These are phyloP conservation scores for Pulveroboletus sp. DNA, from an alignment of 1,284 basidiomycete species.

Conservation along the genomic window DNA sequence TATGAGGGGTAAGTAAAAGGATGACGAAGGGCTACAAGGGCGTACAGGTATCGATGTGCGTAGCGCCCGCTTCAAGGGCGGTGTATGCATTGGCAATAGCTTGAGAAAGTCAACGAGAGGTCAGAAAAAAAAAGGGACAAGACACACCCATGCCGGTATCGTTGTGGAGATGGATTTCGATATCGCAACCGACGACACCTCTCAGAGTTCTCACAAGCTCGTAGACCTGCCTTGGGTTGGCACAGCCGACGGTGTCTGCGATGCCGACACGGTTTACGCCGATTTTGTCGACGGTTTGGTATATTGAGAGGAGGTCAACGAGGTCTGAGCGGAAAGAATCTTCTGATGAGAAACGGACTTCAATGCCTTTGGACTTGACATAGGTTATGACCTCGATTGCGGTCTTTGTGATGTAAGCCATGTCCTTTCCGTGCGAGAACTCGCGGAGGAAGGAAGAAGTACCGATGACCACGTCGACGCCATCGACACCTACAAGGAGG, in stretches of 20 bases:
- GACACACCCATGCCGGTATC: slow-evolving; percentile 87
- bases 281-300: slow-evolving; percentile 99
- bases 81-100: slow-evolving; percentile 99
- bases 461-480: slow-evolving; percentile 99
- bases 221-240: slow-evolving; percentile 98
- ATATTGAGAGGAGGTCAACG: slow-evolving; percentile 97
- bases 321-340: slow-evolving; percentile 99
- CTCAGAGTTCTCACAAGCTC: slow-evolving; percentile 96
- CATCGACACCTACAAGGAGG: slow-evolving; percentile 78
- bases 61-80: slow-evolving; percentile 97
- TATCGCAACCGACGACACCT: slow-evolving; percentile 95
- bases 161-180: slow-evolving; percentile 98
- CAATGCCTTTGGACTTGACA: slow-evolving; percentile 99
- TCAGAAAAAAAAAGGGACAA: not conserved
- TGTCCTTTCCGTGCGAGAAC: slow-evolving; percentile 99
- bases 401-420: slow-evolving; percentile 99
- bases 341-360: slow-evolving; percentile 99
- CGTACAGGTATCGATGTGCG: slow-evolving; percentile 96
- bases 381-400: slow-evolving; percentile 99
- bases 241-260: slow-evolving; percentile 98
- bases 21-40: slow-evolving; percentile 8
- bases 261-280: slow-evolving; percentile 99
- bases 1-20: slow-evolving; percentile 28
- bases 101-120: slow-evolving; percentile 33
- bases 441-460: slow-evolving; percentile 99